phyloP scores from a whole-genome alignment of 2,329 filamentous ascomycete species.

The Scedosporium boydii region DNA sequence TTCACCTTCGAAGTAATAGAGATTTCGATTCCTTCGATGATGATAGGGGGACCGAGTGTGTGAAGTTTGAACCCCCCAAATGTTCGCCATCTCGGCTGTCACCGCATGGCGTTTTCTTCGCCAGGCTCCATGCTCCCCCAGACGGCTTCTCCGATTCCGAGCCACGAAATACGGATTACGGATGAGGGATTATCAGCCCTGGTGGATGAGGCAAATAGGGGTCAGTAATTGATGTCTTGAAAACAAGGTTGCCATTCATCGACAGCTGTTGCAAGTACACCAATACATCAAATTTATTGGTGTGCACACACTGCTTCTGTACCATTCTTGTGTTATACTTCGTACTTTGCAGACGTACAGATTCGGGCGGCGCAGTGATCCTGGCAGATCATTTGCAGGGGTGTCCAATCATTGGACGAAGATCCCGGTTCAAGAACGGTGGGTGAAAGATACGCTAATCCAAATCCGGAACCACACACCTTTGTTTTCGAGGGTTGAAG shows the following conservation, averaged over 20 bases:
- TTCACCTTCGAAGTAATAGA: neutral
- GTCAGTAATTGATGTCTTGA: neutral
- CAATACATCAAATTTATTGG: neutral
- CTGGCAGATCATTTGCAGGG: slow-evolving; percentile 1
- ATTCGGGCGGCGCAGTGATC: neutral
- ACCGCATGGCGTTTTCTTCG: neutral
- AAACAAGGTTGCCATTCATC: neutral
- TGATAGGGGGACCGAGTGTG: no score
- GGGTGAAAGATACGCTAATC: neutral
- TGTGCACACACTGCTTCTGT: neutral
- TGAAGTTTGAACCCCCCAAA: no score
- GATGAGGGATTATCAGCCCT: neutral
- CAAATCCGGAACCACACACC: neutral
- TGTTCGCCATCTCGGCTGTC: no score
- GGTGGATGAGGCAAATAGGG: neutral
- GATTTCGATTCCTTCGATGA: no score
- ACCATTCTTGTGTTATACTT: neutral
- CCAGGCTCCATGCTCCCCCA: neutral
- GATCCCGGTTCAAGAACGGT: neutral
- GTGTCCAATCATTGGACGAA: neutral
- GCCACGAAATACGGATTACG: neutral
- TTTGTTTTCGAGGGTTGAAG: neutral
- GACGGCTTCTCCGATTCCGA: neutral
- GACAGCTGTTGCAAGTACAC: neutral
- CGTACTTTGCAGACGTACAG: neutral